Conservation (phyloP, 345 rosid genomes). For the Salix dunnii region DNA sequence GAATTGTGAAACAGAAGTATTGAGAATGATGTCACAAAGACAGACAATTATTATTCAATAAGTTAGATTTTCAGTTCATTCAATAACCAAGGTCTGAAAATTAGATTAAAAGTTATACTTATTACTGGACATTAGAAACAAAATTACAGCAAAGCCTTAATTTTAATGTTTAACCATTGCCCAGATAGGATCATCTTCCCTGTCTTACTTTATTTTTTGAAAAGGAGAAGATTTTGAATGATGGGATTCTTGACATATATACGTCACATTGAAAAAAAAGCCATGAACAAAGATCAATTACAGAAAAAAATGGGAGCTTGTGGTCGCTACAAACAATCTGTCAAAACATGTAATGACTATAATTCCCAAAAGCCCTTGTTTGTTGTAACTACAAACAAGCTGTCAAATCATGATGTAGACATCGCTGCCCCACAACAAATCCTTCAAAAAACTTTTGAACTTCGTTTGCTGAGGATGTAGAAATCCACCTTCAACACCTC, state of each 20-base stretch:
- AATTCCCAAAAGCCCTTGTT: background rate
- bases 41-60: too few species aligned
- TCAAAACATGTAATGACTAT: conserved; percentile 9
- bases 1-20: too few species aligned
- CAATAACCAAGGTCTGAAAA: too few species aligned
- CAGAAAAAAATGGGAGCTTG: conserved; percentile 16
- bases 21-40: too few species aligned
- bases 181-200: background rate
- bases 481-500: background rate
- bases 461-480: background rate
- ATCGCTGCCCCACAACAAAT: background rate
- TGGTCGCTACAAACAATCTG: conserved; percentile 7
- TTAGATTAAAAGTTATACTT: too few species aligned
- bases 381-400: conserved; percentile 9
- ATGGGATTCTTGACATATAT: conserved; percentile 1
- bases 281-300: conserved; percentile 17
- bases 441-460: background rate
- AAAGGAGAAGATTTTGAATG: background rate
- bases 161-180: too few species aligned
- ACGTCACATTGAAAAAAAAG: conserved; percentile 9
- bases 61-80: too few species aligned
- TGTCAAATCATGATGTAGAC: background rate
- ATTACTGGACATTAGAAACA: too few species aligned
- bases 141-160: too few species aligned
- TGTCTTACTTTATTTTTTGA: background rate